A percentile compares a stretch with the other conserved stretches of the same genome.
Evolutionary conservation across 2,329 filamentous ascomycete genomes (phyloP).

Genomic region (Macrophomina phaseolina): DNA sequence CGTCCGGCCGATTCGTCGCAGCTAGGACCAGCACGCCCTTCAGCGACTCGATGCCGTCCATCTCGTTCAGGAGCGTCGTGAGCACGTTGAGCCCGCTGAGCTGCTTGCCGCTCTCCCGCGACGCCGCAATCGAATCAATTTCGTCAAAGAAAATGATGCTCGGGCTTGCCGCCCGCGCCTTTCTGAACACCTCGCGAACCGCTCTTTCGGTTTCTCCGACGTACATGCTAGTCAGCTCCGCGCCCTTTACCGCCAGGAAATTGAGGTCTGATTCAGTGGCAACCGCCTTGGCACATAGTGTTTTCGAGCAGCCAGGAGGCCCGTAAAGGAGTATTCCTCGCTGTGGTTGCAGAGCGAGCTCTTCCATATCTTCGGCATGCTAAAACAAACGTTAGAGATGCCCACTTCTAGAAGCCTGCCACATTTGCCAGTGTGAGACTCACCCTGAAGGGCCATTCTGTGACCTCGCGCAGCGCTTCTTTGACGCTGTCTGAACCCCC

Average conservation of each 20-base stretch:
- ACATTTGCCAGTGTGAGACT: constrained; percentile 31
- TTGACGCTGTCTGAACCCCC: constrained; percentile 84
- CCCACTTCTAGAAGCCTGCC: constrained; percentile 23
- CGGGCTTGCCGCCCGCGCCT: constrained; percentile 82
- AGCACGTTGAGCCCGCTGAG: constrained; percentile 76
- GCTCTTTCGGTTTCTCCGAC: constrained; percentile 92
- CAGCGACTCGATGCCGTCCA: constrained; percentile 90
- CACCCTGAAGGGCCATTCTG: constrained; percentile 64
- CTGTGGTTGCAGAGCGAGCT: constrained; percentile 63
- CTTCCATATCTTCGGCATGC: constrained; percentile 57
- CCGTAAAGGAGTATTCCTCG: constrained; percentile 91
- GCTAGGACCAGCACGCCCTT: constrained; percentile 86
- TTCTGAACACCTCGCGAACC: constrained; percentile 82
- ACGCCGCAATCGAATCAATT: constrained; percentile 81
- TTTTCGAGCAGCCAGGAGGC: constrained; percentile 94
- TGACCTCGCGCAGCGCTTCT: constrained; percentile 60
- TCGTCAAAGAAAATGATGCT: constrained; percentile 98
- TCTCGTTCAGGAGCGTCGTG: constrained; percentile 88
- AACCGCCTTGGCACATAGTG: constrained; percentile 86
- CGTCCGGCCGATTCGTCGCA: constrained; percentile 88
- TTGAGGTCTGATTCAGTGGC: constrained; percentile 91
- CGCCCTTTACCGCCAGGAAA: constrained; percentile 92
- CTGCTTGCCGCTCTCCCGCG: constrained; percentile 58
- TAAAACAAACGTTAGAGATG: constrained; percentile 34
- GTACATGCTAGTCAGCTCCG: constrained; percentile 94